These are phyloP conservation scores for Sedum album DNA, from an alignment of 164 flowering plant genomes.

Conservation along the genomic window DNA sequence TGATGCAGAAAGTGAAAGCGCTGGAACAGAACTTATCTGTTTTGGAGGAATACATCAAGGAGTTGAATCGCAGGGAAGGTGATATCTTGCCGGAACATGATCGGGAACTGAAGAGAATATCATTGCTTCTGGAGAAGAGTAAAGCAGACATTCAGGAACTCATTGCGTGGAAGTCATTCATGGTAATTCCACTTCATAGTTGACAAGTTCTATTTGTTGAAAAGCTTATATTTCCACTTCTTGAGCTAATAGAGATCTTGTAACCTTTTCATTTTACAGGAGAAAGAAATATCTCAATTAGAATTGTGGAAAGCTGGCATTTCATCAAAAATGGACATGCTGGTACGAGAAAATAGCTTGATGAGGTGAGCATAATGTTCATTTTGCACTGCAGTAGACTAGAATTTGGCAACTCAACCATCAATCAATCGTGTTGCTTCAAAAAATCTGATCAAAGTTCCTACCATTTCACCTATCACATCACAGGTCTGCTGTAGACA, in stretches of 20 bases:
- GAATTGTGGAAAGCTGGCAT: conserved; percentile 51
- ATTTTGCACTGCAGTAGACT: too few species aligned
- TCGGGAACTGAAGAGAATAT: conserved; percentile 32
- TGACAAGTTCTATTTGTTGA: background rate
- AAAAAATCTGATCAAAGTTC: too few species aligned
- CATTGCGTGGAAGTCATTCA: conserved; percentile 43
- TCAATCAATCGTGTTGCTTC: too few species aligned
- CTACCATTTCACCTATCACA: background rate
- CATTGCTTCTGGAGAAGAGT: conserved; percentile 36
- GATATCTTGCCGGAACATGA: conserved; percentile 46
- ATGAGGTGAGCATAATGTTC: conserved; percentile 38
- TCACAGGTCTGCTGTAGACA: conserved; percentile 47
- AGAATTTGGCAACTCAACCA: too few species aligned
- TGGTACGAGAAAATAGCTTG: conserved; percentile 39
- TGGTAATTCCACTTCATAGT: conserved; percentile 33
- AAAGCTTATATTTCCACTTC: background rate
- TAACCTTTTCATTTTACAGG: conserved; percentile 24
- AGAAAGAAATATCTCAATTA: conserved; percentile 27
- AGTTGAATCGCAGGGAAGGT: conserved; percentile 42
- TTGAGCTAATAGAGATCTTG: background rate
- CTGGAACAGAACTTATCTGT: conserved; percentile 61
- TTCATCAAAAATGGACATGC: conserved; percentile 35
- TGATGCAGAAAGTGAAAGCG: conserved; percentile 74
- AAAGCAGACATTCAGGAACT: conserved; percentile 38
- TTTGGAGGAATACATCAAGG: conserved; percentile 63